These are phyloP conservation scores for Hyphodiscus sp. DNA, from an alignment of 2,329 filamentous ascomycete genomes.

Conservation along the genomic window DNA sequence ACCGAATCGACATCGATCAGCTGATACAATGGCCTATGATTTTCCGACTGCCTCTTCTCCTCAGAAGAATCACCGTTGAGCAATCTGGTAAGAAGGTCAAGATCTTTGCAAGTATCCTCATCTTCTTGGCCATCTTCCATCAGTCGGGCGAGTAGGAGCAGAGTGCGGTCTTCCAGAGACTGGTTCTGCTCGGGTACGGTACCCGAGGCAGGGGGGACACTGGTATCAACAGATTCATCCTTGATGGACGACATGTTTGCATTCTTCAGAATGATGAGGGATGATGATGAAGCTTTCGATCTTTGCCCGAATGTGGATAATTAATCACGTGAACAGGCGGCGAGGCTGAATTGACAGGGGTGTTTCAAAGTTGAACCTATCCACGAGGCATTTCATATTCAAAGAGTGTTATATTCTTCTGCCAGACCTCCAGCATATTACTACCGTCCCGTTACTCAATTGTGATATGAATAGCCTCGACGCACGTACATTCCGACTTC, in stretches of 20 bases:
- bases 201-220: constrained; percentile 5
- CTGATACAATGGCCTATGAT: constrained; percentile 37
- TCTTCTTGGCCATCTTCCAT: constrained; percentile 89
- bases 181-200: constrained; percentile 15
- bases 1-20: constrained; percentile 68
- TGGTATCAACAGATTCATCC: constrained; percentile 16
- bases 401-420: background rate
- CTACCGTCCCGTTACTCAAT: background rate
- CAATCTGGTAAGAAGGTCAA: constrained; percentile 53
- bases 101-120: constrained; percentile 56
- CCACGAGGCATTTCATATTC: background rate
- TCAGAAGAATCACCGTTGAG: constrained; percentile 42
- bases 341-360: background rate
- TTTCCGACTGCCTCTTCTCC: constrained; percentile 16
- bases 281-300: background rate
- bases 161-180: constrained; percentile 26
- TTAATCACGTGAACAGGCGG: constrained; percentile 3
- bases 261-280: constrained; percentile 1
- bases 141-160: constrained; percentile 67
- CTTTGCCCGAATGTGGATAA: background rate
- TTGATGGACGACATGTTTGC: constrained; percentile 5
- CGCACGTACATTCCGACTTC: background rate
- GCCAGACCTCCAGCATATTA: background rate
- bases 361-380: background rate
- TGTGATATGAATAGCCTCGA: background rate